Percentiles rank a stretch among this genome's conserved stretches.
Evolutionary conservation across 805 yeast species (phyloP).

Genomic region (Ogataea methanolica): DNA sequence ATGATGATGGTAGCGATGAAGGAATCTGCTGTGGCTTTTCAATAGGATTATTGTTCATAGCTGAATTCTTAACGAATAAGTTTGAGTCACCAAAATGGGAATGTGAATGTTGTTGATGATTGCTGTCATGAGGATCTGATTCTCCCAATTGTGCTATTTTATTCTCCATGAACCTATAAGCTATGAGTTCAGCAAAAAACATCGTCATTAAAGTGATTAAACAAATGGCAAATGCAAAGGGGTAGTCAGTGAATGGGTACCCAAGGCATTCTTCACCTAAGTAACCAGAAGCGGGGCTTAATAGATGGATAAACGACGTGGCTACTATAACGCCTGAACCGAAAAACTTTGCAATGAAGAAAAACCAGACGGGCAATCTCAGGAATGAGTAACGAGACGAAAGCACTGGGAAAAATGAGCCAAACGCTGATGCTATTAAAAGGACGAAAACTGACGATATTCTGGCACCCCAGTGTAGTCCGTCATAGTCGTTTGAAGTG

Average conservation of each 20-base stretch:
- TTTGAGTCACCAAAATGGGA: conserved; percentile 50
- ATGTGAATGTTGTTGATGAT: conserved; percentile 37
- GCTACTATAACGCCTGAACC: conserved; percentile 85
- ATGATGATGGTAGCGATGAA: background rate
- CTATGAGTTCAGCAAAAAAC: conserved; percentile 48
- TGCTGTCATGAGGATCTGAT: conserved; percentile 12
- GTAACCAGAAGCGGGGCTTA: conserved; percentile 64
- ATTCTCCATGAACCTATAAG: conserved; percentile 41
- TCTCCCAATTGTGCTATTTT: conserved; percentile 11
- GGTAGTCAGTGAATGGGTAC: conserved; percentile 48
- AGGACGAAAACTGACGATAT: conserved; percentile 63
- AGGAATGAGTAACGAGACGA: conserved; percentile 56
- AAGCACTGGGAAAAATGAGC: conserved; percentile 58
- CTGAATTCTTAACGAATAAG: conserved; percentile 9
- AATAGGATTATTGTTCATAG: conserved; percentile 9
- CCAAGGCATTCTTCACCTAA: conserved; percentile 58
- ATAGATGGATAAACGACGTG: conserved; percentile 72
- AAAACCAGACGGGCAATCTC: conserved; percentile 56
- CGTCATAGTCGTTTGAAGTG: conserved; percentile 16
- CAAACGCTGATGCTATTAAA: conserved; percentile 50
- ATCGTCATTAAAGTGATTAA: conserved; percentile 47
- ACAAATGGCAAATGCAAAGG: conserved; percentile 51
- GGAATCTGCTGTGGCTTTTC: conserved; percentile 1
- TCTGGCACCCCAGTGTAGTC: conserved; percentile 38
- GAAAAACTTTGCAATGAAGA: conserved; percentile 66